These are phyloP conservation scores for Straminergon stramineum DNA, from an alignment of 225 moss, liverwort and hornwort genomes.

Conservation along the genomic window DNA sequence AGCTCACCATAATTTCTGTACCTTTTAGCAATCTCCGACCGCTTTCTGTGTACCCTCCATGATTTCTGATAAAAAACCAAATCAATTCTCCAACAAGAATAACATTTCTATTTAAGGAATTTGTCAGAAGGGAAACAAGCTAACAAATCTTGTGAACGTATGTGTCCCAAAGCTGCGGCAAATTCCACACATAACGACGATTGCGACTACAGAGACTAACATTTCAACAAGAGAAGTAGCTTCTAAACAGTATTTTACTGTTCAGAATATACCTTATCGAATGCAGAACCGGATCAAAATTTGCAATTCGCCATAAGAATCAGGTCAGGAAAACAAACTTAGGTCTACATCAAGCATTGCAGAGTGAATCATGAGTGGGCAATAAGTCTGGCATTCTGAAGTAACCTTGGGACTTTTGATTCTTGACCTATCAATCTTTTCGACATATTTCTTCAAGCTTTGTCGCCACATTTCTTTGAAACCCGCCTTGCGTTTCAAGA, in stretches of 20 bases:
- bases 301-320: background rate
- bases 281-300: background rate
- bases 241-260: background rate
- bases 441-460: slow-evolving; percentile 42
- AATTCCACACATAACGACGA: background rate
- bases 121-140: background rate
- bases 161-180: background rate
- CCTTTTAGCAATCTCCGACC: slow-evolving; percentile 60
- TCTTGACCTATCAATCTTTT: slow-evolving; percentile 53
- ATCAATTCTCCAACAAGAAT: background rate
- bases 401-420: slow-evolving; percentile 57
- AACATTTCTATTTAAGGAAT: background rate
- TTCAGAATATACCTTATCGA: background rate
- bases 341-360: background rate
- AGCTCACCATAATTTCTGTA: slow-evolving; percentile 87
- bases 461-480: slow-evolving; percentile 34
- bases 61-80: slow-evolving; percentile 41
- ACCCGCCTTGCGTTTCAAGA: slow-evolving; percentile 49
- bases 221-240: background rate
- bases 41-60: slow-evolving; percentile 66
- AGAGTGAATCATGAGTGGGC: background rate
- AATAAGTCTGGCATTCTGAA: background rate
- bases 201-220: background rate
- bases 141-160: background rate
- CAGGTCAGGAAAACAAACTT: background rate